Percentiles rank a stretch among this genome's conserved stretches.
Evolutionary conservation across 2,329 filamentous ascomycete species (phyloP).

Genomic region (Sphaerostilbella broomeana): DNA sequence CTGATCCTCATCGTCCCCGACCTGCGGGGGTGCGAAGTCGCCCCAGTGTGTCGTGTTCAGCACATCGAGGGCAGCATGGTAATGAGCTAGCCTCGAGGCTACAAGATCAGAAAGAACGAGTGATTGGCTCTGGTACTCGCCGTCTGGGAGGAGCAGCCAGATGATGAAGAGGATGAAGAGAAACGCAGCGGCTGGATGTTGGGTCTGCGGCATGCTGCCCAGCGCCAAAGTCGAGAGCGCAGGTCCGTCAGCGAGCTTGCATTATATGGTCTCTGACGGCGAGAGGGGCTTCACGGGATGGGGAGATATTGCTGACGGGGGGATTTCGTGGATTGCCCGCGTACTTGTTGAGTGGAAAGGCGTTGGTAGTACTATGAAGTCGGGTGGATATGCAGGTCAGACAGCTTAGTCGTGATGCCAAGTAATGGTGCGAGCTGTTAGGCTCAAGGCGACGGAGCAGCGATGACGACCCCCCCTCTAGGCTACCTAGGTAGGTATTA

Average conservation of each 20-base stretch:
- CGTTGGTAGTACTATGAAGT: not conserved
- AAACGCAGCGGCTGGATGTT: conserved; percentile 32
- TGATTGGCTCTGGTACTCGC: conserved; percentile 28
- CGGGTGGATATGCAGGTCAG: too few species aligned
- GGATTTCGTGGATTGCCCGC: not conserved
- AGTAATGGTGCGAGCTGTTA: too few species aligned
- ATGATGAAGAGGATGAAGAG: conserved; percentile 30
- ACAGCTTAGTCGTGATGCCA: too few species aligned
- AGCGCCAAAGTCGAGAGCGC: conserved; percentile 11
- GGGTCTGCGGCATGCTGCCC: conserved; percentile 40
- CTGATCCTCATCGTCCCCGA: conserved; percentile 20
- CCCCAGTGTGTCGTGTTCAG: conserved; percentile 54
- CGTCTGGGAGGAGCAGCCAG: conserved; percentile 33
- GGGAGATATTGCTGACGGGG: too few species aligned
- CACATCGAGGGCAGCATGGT: conserved; percentile 44
- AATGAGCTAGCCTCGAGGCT: conserved; percentile 42
- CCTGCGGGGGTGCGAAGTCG: conserved; percentile 46
- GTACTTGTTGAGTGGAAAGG: not conserved
- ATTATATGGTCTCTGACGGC: conserved; percentile 11
- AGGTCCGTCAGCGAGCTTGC: conserved; percentile 10
- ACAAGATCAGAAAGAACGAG: conserved; percentile 30
- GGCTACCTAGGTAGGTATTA: too few species aligned
- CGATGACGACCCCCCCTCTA: too few species aligned
- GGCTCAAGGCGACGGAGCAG: too few species aligned
- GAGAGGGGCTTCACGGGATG: not conserved